A percentile compares a stretch with the other conserved stretches of the same genome.
phyloP scores from a whole-genome alignment of 768 basidiomycete species.

The Cystofilobasidium capitatum region DNA sequence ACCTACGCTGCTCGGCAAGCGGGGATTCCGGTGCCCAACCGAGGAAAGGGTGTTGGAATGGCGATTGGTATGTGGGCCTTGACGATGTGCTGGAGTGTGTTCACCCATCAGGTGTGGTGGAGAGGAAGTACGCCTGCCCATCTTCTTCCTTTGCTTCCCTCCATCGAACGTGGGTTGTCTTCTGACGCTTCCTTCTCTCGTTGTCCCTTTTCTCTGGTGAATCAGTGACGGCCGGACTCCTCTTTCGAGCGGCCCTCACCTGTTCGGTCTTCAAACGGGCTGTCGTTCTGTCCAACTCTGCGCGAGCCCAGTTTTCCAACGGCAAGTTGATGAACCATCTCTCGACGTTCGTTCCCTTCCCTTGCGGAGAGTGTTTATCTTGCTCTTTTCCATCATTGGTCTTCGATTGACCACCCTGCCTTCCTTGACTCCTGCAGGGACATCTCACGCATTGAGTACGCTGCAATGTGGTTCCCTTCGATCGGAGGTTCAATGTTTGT shows the following conservation, averaged over 20 bases:
- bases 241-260: slow-evolving; percentile 8
- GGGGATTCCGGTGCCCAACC: background rate
- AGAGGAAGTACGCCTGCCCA: slow-evolving; percentile 13
- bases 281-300: slow-evolving; percentile 62
- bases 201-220: background rate
- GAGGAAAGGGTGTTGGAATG: slow-evolving; percentile 17
- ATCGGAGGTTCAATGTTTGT: slow-evolving; percentile 44
- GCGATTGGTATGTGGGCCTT: slow-evolving; percentile 19
- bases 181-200: background rate
- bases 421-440: slow-evolving; percentile 46
- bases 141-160: background rate
- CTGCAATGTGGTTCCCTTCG: slow-evolving; percentile 44
- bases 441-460: slow-evolving; percentile 83
- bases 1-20: background rate
- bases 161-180: no score
- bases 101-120: slow-evolving; percentile 25
- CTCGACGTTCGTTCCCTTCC: slow-evolving; percentile 33
- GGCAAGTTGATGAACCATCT: slow-evolving; percentile 90
- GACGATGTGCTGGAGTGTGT: slow-evolving; percentile 6
- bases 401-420: background rate
- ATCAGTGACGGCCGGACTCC: slow-evolving; percentile 2
- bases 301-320: slow-evolving; percentile 69
- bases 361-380: no score
- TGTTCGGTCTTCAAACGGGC: slow-evolving; percentile 28
- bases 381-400: no score